These are phyloP conservation scores for Yamadazyma sp. DNA, from an alignment of 1,139 yeast genomes.

Conservation along the genomic window DNA sequence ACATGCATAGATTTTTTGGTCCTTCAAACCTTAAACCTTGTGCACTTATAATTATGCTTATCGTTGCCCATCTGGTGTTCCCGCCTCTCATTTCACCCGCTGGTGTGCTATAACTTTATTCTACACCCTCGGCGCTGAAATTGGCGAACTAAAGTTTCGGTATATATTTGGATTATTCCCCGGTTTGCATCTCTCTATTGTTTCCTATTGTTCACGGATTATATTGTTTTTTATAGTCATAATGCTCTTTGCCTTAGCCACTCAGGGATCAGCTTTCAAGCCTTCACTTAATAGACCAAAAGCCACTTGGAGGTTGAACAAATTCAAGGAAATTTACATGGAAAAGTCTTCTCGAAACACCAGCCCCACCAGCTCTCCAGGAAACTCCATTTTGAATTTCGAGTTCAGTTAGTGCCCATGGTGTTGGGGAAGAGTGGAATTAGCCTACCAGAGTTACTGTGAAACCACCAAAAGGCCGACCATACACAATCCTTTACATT, in stretches of 20 bases:
- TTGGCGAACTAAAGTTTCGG: no score
- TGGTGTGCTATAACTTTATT: no score
- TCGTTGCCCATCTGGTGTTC: no score
- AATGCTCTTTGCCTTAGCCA: conserved; percentile 39
- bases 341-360: conserved; percentile 16
- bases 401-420: background rate
- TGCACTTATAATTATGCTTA: no score
- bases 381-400: background rate
- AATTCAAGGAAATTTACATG: conserved; percentile 29
- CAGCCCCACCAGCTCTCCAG: background rate
- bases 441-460: no score
- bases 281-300: conserved; percentile 36
- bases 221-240: background rate
- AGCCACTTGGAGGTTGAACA: conserved; percentile 38
- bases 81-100: no score
- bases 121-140: no score
- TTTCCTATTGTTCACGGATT: background rate
- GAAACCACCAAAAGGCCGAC: no score
- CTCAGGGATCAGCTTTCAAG: conserved; percentile 43
- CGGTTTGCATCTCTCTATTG: background rate
- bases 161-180: background rate
- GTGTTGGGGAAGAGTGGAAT: no score
- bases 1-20: no score
- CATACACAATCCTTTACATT: no score
- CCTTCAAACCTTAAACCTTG: no score